phyloP scores from a whole-genome alignment of 2,329 filamentous ascomycete genomes.

The Epicoccum sorghinum region DNA sequence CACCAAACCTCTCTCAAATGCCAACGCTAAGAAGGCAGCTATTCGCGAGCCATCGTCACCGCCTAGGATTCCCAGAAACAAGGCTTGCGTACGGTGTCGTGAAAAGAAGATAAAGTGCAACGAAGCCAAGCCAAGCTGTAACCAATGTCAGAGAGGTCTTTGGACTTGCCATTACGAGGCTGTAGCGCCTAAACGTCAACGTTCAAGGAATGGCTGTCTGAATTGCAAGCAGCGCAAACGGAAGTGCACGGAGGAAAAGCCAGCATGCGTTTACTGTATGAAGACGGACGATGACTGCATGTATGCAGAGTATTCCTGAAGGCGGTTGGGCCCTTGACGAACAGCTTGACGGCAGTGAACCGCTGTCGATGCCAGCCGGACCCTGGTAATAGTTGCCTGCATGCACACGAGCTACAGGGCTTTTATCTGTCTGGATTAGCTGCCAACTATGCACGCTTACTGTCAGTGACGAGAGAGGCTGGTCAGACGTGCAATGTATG shows the following conservation, averaged over 20 bases:
- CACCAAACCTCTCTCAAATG: slow-evolving; percentile 9
- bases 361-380: too few relatives aligned
- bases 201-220: slow-evolving; percentile 38
- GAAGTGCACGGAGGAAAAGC: slow-evolving; percentile 42
- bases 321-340: background rate
- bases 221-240: slow-evolving; percentile 38
- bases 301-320: slow-evolving; percentile 30
- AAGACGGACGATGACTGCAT: slow-evolving; percentile 37
- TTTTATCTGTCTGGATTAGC: too few relatives aligned
- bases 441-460: too few relatives aligned
- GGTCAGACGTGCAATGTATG: too few relatives aligned
- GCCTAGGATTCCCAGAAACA: slow-evolving; percentile 21
- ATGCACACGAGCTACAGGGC: too few relatives aligned
- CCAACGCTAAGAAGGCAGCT: slow-evolving; percentile 21
- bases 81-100: slow-evolving; percentile 28
- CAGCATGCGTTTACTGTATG: slow-evolving; percentile 37
- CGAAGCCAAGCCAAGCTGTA: slow-evolving; percentile 36
- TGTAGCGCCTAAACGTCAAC: slow-evolving; percentile 21
- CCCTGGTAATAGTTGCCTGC: too few relatives aligned
- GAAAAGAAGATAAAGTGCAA: slow-evolving; percentile 44
- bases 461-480: too few relatives aligned
- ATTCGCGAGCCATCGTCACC: slow-evolving; percentile 7
- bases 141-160: slow-evolving; percentile 36
- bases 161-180: slow-evolving; percentile 40
- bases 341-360: too few relatives aligned